Evolutionary conservation across 495 filamentous ascomycete genomes (phyloP).

Genomic region (Acidomyces sp.): DNA sequence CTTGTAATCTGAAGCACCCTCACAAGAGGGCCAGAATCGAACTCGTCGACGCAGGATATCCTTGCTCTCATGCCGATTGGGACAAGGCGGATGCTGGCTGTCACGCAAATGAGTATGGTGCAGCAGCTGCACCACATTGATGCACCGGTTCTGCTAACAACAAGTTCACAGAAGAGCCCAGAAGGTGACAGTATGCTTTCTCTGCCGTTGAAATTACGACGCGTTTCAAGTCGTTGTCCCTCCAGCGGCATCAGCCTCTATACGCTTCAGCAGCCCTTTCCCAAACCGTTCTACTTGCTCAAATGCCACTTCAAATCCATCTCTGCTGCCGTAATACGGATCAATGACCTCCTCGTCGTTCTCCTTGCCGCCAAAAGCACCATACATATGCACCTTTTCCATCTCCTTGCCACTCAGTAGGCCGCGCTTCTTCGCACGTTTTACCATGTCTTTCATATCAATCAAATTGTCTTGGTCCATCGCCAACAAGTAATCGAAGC

Average conservation of each 20-base stretch:
- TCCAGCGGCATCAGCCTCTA: slow-evolving; percentile 22
- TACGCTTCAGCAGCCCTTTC: slow-evolving; percentile 49
- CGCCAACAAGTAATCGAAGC: slow-evolving; percentile 84
- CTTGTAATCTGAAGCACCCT: no score
- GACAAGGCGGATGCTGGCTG: no score
- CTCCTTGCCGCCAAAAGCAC: slow-evolving; percentile 54
- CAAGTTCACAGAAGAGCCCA: no score
- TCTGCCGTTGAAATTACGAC: no score
- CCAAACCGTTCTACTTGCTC: slow-evolving; percentile 73
- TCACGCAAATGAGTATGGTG: no score
- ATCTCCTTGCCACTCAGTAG: slow-evolving; percentile 31
- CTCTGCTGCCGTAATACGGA: slow-evolving; percentile 76
- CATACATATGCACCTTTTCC: slow-evolving; percentile 64
- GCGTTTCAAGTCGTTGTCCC: no score
- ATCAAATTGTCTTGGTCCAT: slow-evolving; percentile 82
- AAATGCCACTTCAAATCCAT: slow-evolving; percentile 77
- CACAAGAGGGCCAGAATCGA: no score
- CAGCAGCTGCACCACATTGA: no score
- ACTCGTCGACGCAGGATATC: no score
- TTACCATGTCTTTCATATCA: slow-evolving; percentile 49
- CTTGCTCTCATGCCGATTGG: no score
- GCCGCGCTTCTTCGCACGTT: slow-evolving; percentile 39
- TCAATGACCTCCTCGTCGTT: slow-evolving; percentile 66
- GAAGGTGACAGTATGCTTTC: no score
- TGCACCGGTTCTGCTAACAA: no score